Evolutionary conservation across 2,329 filamentous ascomycete genomes (phyloP).

Genomic region (Myriangium duriaei): DNA sequence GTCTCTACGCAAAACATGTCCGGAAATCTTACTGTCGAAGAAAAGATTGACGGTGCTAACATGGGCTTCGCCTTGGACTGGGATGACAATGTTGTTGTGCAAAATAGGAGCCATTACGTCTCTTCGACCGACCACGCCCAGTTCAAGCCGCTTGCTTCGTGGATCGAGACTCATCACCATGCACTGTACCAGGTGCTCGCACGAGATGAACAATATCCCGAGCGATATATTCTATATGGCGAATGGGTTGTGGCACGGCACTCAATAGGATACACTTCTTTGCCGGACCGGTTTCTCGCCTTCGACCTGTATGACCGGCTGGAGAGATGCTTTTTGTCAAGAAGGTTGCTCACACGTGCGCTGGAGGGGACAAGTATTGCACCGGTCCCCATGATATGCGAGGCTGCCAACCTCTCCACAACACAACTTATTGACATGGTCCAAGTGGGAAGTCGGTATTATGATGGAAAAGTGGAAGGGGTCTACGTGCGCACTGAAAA

Average conservation of each 20-base stretch:
- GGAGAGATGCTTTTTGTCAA: conserved; percentile 2
- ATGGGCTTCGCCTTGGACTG: conserved; percentile 9
- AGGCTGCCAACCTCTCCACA: not conserved
- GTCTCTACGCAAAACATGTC: conserved; percentile 1
- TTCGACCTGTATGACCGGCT: conserved; percentile 11
- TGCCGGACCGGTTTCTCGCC: conserved; percentile 9
- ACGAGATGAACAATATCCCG: not conserved
- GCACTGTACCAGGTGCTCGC: conserved; percentile 1
- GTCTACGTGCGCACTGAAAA: conserved; percentile 11
- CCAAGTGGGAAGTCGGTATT: conserved; percentile 2
- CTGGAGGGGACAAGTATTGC: conserved; percentile 7
- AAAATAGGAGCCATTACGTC: conserved; percentile 10
- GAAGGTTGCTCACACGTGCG: conserved; percentile 1
- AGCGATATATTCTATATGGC: conserved; percentile 10
- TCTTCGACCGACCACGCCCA: conserved; percentile 7
- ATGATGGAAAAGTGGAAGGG: conserved; percentile 8
- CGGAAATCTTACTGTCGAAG: conserved; percentile 5
- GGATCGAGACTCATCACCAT: conserved; percentile 7
- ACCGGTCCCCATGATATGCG: not conserved
- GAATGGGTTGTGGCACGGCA: conserved; percentile 12
- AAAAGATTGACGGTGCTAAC: conserved; percentile 13
- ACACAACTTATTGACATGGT: conserved; percentile 3
- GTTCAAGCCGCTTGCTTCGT: conserved; percentile 8
- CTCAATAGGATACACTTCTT: conserved; percentile 8
- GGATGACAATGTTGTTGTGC: conserved; percentile 2